A percentile compares a stretch with the other conserved stretches of the same genome.
Conservation (phyloP, 1,284 basidiomycete species). For the Agaricales sp. region DNA sequence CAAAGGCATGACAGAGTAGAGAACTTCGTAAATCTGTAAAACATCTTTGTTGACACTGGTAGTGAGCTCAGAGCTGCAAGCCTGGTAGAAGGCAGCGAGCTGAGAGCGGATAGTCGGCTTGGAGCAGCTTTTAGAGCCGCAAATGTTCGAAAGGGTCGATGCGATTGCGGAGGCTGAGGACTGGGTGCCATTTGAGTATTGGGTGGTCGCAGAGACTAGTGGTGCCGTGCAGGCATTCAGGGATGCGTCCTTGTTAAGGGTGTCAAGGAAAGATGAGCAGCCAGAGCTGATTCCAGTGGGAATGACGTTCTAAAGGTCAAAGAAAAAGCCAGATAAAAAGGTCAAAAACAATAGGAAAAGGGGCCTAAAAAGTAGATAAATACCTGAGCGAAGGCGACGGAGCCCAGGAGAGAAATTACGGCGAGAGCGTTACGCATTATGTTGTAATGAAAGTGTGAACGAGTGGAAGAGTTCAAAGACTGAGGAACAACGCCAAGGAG, state of each 20-base stretch:
- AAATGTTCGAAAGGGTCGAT: constrained; percentile 33
- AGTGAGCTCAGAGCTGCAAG: constrained; percentile 63
- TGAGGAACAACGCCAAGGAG: constrained; percentile 31
- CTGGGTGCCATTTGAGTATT: constrained; percentile 37
- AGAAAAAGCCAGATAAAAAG: constrained; percentile 14
- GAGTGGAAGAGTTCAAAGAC: constrained; percentile 40
- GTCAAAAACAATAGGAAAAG: constrained; percentile 10
- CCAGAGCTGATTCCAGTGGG: constrained; percentile 48
- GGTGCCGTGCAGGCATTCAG: constrained; percentile 55
- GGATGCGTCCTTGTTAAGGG: constrained; percentile 49
- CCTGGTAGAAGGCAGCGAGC: constrained; percentile 58
- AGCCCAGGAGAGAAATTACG: constrained; percentile 32
- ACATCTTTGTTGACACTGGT: constrained; percentile 38
- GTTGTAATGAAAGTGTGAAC: constrained; percentile 21
- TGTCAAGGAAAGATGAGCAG: constrained; percentile 53
- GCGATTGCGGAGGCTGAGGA: constrained; percentile 36
- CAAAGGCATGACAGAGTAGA: constrained; percentile 66
- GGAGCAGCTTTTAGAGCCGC: constrained; percentile 57
- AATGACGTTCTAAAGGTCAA: constrained; percentile 37
- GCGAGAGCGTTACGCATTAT: constrained; percentile 40
- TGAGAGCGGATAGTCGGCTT: constrained; percentile 46
- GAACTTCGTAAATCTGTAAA: constrained; percentile 60
- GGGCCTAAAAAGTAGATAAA: constrained; percentile 7
- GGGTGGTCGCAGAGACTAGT: constrained; percentile 51
- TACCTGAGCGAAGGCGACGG: constrained; percentile 36